These are phyloP conservation scores for Globisporangium abappressorium DNA, from an alignment of 352 stramenopile species.

Conservation along the genomic window DNA sequence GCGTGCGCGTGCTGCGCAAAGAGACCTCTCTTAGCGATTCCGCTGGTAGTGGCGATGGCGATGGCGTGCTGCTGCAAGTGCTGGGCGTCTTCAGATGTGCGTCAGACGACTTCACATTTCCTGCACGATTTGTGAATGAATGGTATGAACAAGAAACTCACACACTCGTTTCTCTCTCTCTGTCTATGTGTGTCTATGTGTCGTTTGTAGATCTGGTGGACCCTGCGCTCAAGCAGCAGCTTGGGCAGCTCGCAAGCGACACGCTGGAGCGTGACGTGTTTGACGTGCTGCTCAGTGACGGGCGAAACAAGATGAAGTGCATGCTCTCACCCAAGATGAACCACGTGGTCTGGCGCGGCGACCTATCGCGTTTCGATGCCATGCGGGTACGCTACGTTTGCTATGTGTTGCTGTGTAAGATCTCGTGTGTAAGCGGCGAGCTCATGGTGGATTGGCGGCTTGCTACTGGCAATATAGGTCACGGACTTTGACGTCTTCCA, in stretches of 20 bases:
- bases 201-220: conserved; percentile 43
- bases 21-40: conserved; percentile 9
- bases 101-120: background rate
- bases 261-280: conserved; percentile 38
- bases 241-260: conserved; percentile 19
- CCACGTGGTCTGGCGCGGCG: conserved; percentile 36
- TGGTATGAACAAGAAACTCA: background rate
- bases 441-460: background rate
- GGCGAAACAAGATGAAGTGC: conserved; percentile 37
- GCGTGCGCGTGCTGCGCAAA: conserved; percentile 30
- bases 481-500: conserved; percentile 8
- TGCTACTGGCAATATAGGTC: conserved; percentile 1
- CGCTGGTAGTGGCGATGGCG: background rate
- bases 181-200: background rate
- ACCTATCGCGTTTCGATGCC: conserved; percentile 28
- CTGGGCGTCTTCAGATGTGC: conserved; percentile 56
- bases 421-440: background rate
- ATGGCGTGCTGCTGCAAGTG: conserved; percentile 40
- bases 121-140: background rate
- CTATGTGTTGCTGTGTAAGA: background rate
- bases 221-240: conserved; percentile 31
- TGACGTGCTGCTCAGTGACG: conserved; percentile 67
- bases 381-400: conserved; percentile 25
- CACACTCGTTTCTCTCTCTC: background rate
- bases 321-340: conserved; percentile 38